A percentile compares a stretch with the other conserved stretches of the same genome.
Conservation (phyloP, 1,139 yeast genomes). For the Nakaseomyces bracarensis region DNA sequence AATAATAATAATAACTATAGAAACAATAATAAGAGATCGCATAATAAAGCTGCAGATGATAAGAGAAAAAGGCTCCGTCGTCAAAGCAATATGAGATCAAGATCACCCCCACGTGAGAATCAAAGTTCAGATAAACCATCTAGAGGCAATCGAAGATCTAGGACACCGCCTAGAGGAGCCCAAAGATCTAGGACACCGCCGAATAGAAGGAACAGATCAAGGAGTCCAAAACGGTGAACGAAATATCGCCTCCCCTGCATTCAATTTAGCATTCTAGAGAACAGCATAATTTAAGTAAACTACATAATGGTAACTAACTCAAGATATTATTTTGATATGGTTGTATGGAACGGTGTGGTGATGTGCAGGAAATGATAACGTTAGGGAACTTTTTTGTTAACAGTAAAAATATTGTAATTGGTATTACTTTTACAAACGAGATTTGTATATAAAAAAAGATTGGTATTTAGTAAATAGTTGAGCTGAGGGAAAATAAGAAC, state of each 20-base stretch:
- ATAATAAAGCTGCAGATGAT: background rate
- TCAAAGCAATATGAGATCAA: slow-evolving; percentile 7
- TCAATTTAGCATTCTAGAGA: background rate
- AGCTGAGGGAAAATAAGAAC: background rate
- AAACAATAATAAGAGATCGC: background rate
- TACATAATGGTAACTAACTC: background rate
- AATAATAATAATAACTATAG: no score
- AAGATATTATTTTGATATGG: no score
- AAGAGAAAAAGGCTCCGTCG: background rate
- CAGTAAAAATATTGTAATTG: background rate
- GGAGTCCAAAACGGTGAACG: background rate
- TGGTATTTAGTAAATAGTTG: background rate
- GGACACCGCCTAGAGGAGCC: slow-evolving; percentile 16
- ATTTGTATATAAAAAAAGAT: slow-evolving; percentile 5
- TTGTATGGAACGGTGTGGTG: no score
- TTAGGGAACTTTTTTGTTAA: no score
- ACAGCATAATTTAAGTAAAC: background rate
- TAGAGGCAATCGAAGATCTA: slow-evolving; percentile 16
- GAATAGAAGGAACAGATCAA: background rate
- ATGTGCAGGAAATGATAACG: no score
- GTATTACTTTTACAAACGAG: slow-evolving; percentile 2
- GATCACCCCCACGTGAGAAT: slow-evolving; percentile 12
- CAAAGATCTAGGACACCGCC: background rate
- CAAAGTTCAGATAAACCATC: slow-evolving; percentile 21
- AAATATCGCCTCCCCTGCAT: background rate